A percentile compares a stretch with the other conserved stretches of the same genome.
phyloP scores from a whole-genome alignment of 202 grass and related monocot genomes.

The Carex sylvatica region DNA sequence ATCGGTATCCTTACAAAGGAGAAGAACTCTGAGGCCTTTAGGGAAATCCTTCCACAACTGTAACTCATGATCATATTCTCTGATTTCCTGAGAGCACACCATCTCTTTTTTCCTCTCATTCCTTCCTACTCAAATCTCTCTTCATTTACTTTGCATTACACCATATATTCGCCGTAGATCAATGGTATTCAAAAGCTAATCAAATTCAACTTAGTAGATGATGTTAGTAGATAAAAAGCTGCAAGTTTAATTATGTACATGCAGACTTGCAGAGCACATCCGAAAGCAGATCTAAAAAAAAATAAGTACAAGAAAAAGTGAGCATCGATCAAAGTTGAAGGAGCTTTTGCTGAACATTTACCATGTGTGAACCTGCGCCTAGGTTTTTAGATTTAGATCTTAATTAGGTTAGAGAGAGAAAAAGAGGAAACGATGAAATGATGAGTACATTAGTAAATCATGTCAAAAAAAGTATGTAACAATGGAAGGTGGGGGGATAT shows the following conservation, averaged over 20 bases:
- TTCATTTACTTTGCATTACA: background rate
- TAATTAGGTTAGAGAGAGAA: background rate
- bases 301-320: background rate
- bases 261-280: background rate
- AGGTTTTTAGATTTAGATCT: background rate
- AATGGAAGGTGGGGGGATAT: constrained; percentile 21
- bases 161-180: background rate
- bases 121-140: constrained; percentile 19
- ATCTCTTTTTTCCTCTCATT: constrained; percentile 32
- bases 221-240: background rate
- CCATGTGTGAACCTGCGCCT: background rate
- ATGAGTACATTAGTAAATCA: background rate
- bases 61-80: constrained; percentile 28
- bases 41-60: constrained; percentile 48
- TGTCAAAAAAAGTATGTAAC: constrained; percentile 12
- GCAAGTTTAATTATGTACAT: background rate
- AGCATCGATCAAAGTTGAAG: background rate
- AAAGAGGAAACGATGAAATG: constrained; percentile 13
- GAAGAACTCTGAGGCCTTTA: constrained; percentile 42
- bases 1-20: constrained; percentile 25
- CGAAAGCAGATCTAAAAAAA: constrained; percentile 18
- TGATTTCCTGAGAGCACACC: constrained; percentile 21
- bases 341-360: background rate
- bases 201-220: background rate
- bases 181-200: background rate